Evolutionary conservation across 305 asterid species (phyloP).

Genomic region (Rubia tinctorum): DNA sequence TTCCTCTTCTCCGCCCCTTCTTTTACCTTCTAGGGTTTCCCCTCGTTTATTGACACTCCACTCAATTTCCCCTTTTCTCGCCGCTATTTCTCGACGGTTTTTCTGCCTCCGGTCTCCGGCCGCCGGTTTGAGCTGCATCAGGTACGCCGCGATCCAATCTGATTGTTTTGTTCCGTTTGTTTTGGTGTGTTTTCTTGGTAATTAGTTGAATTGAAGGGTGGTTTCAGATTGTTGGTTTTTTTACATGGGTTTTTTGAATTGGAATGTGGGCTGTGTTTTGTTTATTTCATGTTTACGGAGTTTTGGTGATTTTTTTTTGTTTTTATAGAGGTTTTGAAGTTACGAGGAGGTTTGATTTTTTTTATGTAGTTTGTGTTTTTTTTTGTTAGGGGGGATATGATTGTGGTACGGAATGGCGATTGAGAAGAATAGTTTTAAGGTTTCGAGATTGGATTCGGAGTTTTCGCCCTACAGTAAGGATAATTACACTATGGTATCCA

Average conservation of each 20-base stretch:
- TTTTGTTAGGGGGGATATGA: conserved; percentile 17
- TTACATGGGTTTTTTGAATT: conserved; percentile 14
- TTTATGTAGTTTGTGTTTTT: background rate
- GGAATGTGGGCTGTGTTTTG: background rate
- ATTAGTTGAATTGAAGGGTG: background rate
- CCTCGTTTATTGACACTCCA: background rate
- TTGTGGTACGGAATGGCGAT: conserved; percentile 79
- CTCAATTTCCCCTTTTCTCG: background rate
- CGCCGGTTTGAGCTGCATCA: conserved; percentile 5
- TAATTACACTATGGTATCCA: conserved; percentile 47
- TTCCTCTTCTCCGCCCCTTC: background rate
- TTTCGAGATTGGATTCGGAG: conserved; percentile 65
- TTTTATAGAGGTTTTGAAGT: conserved; percentile 2
- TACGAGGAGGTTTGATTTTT: conserved; percentile 14
- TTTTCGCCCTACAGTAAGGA: conserved; percentile 64
- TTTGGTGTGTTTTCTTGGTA: background rate
- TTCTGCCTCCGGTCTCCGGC: background rate
- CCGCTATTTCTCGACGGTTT: background rate
- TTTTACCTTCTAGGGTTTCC: conserved; percentile 27
- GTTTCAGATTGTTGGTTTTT: conserved; percentile 10
- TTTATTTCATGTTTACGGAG: background rate
- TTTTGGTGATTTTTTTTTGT: background rate
- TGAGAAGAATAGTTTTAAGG: conserved; percentile 81
- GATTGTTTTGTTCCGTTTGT: background rate
- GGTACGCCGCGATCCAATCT: conserved; percentile 22